phyloP scores from a whole-genome alignment of 1,284 basidiomycete genomes.

The Malassezia brasiliensis region DNA sequence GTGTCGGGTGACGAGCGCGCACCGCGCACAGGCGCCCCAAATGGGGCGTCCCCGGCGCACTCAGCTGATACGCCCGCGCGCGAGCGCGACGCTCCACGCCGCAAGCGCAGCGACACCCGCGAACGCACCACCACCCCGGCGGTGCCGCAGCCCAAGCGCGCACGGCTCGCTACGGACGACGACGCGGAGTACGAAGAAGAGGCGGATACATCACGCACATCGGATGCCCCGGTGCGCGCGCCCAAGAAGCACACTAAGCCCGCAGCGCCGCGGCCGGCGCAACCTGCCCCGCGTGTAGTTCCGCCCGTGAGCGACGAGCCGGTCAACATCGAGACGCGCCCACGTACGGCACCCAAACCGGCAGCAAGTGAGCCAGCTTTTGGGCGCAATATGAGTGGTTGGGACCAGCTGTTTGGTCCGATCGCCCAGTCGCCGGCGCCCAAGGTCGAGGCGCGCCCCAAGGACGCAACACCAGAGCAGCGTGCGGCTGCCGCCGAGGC shows the following conservation, averaged over 20 bases:
- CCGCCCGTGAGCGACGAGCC: background rate
- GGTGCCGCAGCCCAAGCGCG: background rate
- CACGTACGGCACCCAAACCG: background rate
- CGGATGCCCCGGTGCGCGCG: background rate
- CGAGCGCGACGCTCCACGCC: background rate
- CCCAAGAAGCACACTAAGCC: background rate
- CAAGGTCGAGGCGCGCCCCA: slow-evolving; percentile 4
- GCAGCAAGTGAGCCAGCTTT: slow-evolving; percentile 5
- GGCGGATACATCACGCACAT: background rate
- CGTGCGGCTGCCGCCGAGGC: slow-evolving; percentile 9
- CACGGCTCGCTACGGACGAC: background rate
- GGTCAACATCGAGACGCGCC: background rate
- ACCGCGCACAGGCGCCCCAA: background rate
- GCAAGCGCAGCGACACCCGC: background rate
- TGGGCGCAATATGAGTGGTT: slow-evolving; percentile 15
- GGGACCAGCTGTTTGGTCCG: slow-evolving; percentile 20
- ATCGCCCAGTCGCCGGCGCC: slow-evolving; percentile 4
- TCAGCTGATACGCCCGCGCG: background rate
- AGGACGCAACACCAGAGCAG: slow-evolving; percentile 17
- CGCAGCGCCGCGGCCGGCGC: background rate
- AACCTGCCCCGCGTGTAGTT: background rate
- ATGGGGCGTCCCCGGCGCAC: background rate
- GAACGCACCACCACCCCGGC: background rate
- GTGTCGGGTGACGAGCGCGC: background rate
- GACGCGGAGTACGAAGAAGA: background rate